Conservation (phyloP, 768 basidiomycete genomes). For the Lenzites betulinus region DNA sequence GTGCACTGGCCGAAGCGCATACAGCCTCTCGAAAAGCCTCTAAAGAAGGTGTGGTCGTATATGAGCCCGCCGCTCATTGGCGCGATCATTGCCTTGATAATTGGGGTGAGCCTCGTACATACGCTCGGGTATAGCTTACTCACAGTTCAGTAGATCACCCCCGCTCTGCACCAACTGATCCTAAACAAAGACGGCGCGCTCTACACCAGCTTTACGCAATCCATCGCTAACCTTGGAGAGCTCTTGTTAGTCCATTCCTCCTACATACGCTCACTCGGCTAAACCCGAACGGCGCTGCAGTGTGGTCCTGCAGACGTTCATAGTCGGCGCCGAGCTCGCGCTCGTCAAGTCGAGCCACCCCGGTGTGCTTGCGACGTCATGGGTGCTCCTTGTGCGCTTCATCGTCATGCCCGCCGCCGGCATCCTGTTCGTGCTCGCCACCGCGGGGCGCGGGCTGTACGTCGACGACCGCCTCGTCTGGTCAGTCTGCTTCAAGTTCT, state of each 20-base stretch:
- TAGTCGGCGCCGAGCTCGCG: conserved; percentile 32
- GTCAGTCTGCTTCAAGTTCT: conserved; percentile 10
- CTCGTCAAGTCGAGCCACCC: conserved; percentile 26
- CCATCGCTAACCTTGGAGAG: conserved; percentile 29
- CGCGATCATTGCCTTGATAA: conserved; percentile 29
- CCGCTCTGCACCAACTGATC: conserved; percentile 25
- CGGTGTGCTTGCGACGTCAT: conserved; percentile 19
- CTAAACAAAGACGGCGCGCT: conserved; percentile 25
- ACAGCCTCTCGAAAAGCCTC: conserved; percentile 21
- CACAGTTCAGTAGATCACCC: conserved; percentile 21
- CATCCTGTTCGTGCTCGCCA: conserved; percentile 29
- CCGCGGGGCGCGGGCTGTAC: conserved; percentile 31
- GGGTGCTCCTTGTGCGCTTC: conserved; percentile 31
- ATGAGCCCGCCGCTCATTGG: conserved; percentile 33
- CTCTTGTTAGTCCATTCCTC: conserved; percentile 27
- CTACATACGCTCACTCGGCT: background rate
- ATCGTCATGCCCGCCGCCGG: conserved; percentile 30
- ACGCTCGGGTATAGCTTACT: background rate
- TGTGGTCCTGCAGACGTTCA: conserved; percentile 32
- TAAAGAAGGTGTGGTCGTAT: conserved; percentile 17
- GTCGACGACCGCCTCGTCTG: conserved; percentile 34
- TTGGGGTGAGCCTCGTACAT: conserved; percentile 25
- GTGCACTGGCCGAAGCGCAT: conserved; percentile 27
- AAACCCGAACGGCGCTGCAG: conserved; percentile 5
- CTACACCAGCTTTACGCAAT: conserved; percentile 29